Conservation (phyloP, 331 rosid genomes). For the Pyracantha coccinea region DNA sequence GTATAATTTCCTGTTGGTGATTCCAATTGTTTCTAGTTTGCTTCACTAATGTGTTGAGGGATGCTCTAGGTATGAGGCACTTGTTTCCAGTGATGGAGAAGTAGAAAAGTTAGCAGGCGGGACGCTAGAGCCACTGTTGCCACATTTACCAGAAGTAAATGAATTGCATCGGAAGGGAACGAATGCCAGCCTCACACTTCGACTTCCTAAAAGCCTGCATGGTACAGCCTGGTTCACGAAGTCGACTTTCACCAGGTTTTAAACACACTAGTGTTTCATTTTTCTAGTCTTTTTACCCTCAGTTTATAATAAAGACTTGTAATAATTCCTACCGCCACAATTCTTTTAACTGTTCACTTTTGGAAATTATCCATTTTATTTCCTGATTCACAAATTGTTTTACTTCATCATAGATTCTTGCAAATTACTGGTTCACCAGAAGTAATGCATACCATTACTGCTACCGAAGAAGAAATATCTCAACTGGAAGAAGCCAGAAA, state of each 20-base stretch:
- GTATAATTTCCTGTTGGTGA: too few species aligned
- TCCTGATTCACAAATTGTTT: conserved; percentile 2
- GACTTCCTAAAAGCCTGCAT: conserved; percentile 40
- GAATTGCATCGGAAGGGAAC: conserved; percentile 47
- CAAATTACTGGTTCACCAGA: conserved; percentile 56
- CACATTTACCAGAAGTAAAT: conserved; percentile 53
- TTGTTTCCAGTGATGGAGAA: conserved; percentile 39
- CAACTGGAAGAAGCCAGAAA: conserved; percentile 79
- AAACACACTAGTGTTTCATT: conserved; percentile 7
- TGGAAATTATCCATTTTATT: not conserved
- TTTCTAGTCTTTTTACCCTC: conserved; percentile 6
- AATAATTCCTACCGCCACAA: too few species aligned
- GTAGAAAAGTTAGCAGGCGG: conserved; percentile 54
- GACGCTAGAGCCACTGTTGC: conserved; percentile 53
- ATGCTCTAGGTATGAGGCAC: conserved; percentile 59
- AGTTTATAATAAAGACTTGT: too few species aligned
- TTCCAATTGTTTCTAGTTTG: conserved; percentile 11
- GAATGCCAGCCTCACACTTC: conserved; percentile 50
- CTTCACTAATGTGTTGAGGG: conserved; percentile 15
- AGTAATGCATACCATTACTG: conserved; percentile 25
- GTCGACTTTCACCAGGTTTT: conserved; percentile 69
- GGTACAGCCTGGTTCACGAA: conserved; percentile 78
- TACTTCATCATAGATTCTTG: conserved; percentile 55
- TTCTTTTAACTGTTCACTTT: too few species aligned
- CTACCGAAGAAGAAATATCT: conserved; percentile 69